Evolutionary conservation across 78 protist genomes (phyloP).

Genomic region (Guillardia theta): DNA sequence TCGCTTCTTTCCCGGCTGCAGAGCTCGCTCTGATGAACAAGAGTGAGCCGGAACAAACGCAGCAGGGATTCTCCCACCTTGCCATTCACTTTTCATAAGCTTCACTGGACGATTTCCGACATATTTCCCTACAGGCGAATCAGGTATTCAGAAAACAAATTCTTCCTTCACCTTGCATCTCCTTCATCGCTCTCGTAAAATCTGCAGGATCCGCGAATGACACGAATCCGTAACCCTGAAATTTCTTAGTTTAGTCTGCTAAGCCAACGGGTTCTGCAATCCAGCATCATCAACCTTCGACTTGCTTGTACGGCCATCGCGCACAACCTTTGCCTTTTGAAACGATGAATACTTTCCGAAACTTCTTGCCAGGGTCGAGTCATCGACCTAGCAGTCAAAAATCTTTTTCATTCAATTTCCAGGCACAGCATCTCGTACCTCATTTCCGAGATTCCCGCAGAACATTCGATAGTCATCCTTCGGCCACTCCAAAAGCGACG

Average conservation of each 20-base stretch:
- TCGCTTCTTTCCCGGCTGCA: too few relatives aligned
- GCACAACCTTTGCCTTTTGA: conserved; percentile 13
- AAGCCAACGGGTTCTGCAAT: neutral
- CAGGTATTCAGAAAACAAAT: neutral
- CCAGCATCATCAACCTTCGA: neutral
- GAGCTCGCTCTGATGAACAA: too few relatives aligned
- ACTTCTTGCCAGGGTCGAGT: neutral
- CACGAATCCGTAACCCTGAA: neutral
- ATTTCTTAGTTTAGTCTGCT: too few relatives aligned
- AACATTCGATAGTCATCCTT: neutral
- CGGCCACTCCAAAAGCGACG: neutral
- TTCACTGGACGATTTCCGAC: conserved; percentile 11
- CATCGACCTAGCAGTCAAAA: neutral
- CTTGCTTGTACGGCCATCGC: neutral
- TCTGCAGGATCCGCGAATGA: neutral
- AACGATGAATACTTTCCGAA: conserved; percentile 23
- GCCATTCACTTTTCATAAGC: neutral
- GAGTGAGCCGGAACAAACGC: too few relatives aligned
- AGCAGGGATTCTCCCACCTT: too few relatives aligned
- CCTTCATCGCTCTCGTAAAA: neutral
- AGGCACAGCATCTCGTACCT: neutral
- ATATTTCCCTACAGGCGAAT: neutral
- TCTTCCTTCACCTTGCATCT: neutral
- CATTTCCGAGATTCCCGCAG: conserved; percentile 21
- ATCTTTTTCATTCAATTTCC: too few relatives aligned